Evolutionary conservation across 1,284 basidiomycete species (phyloP), one percentile per base, ranked within the genome.

Genomic region (Ustilago hordei): DNA sequence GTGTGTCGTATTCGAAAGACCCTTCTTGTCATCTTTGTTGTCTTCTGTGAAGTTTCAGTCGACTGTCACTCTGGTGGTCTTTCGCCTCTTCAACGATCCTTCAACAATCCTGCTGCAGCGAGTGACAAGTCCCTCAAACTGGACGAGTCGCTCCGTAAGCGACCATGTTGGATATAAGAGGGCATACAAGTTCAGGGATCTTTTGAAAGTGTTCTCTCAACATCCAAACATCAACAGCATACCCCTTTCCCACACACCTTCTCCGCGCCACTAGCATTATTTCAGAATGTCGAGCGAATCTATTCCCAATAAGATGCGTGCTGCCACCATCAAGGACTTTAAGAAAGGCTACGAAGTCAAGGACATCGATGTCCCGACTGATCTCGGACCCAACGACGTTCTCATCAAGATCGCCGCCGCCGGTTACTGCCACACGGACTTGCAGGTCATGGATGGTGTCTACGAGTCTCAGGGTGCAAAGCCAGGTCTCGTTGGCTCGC

Each of bases 381-480:
- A 72, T 41, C 66, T 75, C 6, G 72, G 72, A 7, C 69, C 65
- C 17, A 69, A 75, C 64, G 72, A 75, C 23, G 47, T 75, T 36
- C 64, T 80, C 12, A 36, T 76, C 67, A 74, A 75, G 65, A 75
- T 81, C 36, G 73, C 73, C 48, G 81, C 81, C 9, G 79, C 79
- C 7, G 81, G 81, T 32, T 75, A 75, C 64, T 82, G 81, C 55
- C 81, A 82, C 59, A 82, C 81, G 12, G 81, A 82, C 69, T 52
- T 81, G 56, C 81, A 82, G 58, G 78, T 80, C n/a, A 63, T 72
- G 55, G 75, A 82, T 12, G 81, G 81, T 28, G 79, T 81, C 2
- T 80, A 78, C 63, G 70, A 79, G 52, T 67, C 65, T 17, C 65
- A 68, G 36, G 81, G 81, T 31, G 75, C 77, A 43, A 75, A 78